Percentiles rank a stretch among this genome's conserved stretches.
Conservation (phyloP, 208 protist genomes). For the Herpetomonas muscarum region DNA sequence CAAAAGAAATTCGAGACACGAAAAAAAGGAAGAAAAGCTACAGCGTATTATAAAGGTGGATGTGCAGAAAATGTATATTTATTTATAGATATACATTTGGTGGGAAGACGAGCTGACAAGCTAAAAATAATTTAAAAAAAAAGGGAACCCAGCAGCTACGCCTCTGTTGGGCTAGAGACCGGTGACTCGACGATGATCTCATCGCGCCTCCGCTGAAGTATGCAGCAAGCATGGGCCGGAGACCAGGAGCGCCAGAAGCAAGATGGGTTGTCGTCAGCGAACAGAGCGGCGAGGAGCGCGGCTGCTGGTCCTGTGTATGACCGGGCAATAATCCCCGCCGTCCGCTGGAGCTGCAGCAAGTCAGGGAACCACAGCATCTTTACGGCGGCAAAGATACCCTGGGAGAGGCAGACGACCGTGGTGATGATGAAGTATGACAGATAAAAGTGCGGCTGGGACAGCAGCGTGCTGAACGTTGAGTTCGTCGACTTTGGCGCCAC, state of each 20-base stretch:
- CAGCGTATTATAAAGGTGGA: neutral
- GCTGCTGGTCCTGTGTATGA: neutral
- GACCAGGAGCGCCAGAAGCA: slow-evolving; percentile 49
- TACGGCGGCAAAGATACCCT: slow-evolving; percentile 40
- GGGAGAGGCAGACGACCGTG: slow-evolving; percentile 31
- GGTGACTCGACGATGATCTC: neutral
- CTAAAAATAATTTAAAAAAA: no score
- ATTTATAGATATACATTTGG: no score
- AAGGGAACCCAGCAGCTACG: neutral
- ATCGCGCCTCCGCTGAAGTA: slow-evolving; percentile 8
- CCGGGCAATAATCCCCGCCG: slow-evolving; percentile 12
- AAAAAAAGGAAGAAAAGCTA: slow-evolving; percentile 5
- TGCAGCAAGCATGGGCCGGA: slow-evolving; percentile 23
- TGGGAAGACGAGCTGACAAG: no score
- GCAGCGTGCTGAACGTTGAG: slow-evolving; percentile 43
- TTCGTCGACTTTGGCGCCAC: slow-evolving; percentile 22
- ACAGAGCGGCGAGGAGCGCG: slow-evolving; percentile 23
- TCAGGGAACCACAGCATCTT: slow-evolving; percentile 70
- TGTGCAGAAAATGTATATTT: neutral
- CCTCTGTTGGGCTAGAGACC: neutral
- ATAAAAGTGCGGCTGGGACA: slow-evolving; percentile 53
- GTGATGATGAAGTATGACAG: slow-evolving; percentile 43
- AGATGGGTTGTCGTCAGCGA: slow-evolving; percentile 49
- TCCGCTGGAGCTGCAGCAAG: slow-evolving; percentile 53
- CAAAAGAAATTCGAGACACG: neutral